These are phyloP conservation scores for Zanthoxylum bungeanum DNA, from an alignment of 345 rosid species.

Conservation along the genomic window DNA sequence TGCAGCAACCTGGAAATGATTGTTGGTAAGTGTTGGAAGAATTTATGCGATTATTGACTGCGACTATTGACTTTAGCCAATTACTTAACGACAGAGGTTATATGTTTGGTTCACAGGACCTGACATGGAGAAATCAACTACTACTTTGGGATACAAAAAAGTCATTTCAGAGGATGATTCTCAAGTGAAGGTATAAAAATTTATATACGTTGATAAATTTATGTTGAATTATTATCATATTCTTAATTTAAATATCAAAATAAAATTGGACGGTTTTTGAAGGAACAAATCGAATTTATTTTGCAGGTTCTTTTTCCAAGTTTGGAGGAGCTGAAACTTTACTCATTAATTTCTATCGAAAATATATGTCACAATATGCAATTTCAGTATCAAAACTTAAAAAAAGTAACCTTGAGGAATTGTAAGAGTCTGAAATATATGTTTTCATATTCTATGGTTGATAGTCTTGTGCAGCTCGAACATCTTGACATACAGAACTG, in stretches of 20 bases:
- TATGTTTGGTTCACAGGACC: too few relatives aligned
- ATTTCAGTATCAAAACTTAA: too few relatives aligned
- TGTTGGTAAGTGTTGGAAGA: neutral
- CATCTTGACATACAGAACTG: conserved; percentile 10
- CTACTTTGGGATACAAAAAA: neutral
- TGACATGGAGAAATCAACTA: too few relatives aligned
- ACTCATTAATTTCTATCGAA: too few relatives aligned
- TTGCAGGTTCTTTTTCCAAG: neutral
- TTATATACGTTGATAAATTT: too few relatives aligned
- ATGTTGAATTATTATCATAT: too few relatives aligned
- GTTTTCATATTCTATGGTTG: neutral
- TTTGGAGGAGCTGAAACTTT: conserved; percentile 11
- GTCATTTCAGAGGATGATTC: neutral
- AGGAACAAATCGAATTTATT: neutral
- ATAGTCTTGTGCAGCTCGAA: conserved; percentile 7
- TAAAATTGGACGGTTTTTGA: too few relatives aligned
- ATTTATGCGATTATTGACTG: too few relatives aligned
- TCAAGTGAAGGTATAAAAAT: neutral
- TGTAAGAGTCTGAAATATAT: conserved; percentile 16
- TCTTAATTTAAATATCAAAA: too few relatives aligned
- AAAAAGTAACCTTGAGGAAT: neutral
- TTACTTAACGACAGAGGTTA: too few relatives aligned
- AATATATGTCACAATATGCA: too few relatives aligned
- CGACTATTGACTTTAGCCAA: too few relatives aligned
- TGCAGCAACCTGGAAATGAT: conserved; percentile 19